phyloP scores from a whole-genome alignment of 2,329 filamentous ascomycete genomes.

The Neopestalotiopsis sp. region DNA sequence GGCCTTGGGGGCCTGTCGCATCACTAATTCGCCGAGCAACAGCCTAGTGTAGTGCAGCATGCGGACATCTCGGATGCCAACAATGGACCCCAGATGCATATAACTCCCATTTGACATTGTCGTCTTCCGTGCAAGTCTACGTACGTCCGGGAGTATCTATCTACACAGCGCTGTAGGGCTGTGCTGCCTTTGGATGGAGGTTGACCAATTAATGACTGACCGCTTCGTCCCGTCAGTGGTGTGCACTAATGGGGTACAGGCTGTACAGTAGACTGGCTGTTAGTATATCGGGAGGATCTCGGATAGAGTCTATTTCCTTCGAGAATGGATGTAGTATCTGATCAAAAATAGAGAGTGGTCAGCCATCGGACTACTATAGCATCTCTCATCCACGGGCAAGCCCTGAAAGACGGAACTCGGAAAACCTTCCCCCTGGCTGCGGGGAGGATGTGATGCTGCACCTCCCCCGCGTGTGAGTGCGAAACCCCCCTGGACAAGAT shows the following conservation, averaged over 20 bases:
- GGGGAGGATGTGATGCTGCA: not conserved
- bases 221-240: not conserved
- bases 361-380: not conserved
- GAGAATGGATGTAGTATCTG: not conserved
- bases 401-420: not conserved
- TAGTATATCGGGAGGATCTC: not conserved
- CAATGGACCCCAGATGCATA: not conserved
- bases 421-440: not conserved
- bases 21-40: not conserved
- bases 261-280: not conserved
- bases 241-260: not conserved
- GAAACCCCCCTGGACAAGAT: not conserved
- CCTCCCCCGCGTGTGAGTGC: not conserved
- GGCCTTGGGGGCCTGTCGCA: not conserved
- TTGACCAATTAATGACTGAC: not conserved
- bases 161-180: no score
- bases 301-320: not conserved
- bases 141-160: not conserved
- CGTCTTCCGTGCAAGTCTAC: not conserved
- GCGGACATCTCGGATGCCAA: not conserved
- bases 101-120: not conserved
- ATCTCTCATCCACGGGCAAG: not conserved
- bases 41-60: constrained; percentile 2
- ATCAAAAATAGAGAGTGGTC: not conserved
- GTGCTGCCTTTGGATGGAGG: not conserved